phyloP scores from a whole-genome alignment of 1,284 basidiomycete genomes.

The Marasmius sp. region DNA sequence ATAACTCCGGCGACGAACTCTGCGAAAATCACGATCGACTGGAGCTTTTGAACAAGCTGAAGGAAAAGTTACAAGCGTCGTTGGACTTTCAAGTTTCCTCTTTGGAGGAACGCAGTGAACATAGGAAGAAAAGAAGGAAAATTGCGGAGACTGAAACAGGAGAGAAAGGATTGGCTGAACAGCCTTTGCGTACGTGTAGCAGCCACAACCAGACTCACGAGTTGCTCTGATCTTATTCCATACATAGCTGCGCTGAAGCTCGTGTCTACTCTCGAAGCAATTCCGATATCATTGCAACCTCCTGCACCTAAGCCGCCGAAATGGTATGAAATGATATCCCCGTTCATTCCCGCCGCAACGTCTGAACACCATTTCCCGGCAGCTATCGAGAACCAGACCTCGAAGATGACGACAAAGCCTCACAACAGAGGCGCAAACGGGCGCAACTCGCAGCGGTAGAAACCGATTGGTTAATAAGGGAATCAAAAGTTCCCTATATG shows the following conservation, averaged over 20 bases:
- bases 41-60: neutral
- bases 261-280: neutral
- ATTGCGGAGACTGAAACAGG: neutral
- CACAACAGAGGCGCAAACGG: neutral
- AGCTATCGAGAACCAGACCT: conserved; percentile 4
- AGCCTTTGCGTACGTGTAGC: neutral
- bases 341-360: too few relatives aligned
- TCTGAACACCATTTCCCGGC: neutral
- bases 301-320: neutral
- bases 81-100: neutral
- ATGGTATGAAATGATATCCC: neutral
- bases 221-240: too few relatives aligned
- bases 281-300: neutral
- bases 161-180: neutral
- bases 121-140: neutral
- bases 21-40: neutral
- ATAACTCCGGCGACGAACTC: neutral
- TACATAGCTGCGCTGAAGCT: neutral
- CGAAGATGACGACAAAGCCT: neutral
- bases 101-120: neutral
- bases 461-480: neutral
- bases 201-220: neutral
- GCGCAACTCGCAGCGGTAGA: conserved; percentile 1
- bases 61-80: neutral
- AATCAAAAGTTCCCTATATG: neutral